Percentiles rank a stretch among this genome's conserved stretches.
phyloP scores from a whole-genome alignment of 2,329 filamentous ascomycete genomes.

The Botrytis squamosa region DNA sequence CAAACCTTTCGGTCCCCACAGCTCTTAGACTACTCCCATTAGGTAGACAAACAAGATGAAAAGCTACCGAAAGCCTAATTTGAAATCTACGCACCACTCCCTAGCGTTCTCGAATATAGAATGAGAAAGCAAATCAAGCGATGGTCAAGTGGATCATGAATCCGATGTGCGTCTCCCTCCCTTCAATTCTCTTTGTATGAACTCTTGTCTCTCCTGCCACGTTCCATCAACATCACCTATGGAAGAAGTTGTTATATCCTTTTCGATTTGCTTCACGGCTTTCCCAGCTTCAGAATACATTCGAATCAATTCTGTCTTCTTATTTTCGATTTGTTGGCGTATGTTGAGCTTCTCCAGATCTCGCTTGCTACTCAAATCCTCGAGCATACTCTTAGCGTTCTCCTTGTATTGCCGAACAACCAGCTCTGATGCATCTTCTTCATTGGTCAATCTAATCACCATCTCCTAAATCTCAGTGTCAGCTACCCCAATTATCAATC shows the following conservation, averaged over 20 bases:
- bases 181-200: constrained; percentile 28
- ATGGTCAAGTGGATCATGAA: not conserved
- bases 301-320: constrained; percentile 28
- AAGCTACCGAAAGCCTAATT: not conserved
- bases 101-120: not conserved
- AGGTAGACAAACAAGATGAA: not conserved
- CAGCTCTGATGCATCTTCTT: constrained; percentile 36
- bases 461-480: constrained; percentile 33
- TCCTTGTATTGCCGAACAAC: constrained; percentile 36
- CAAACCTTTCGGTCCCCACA: not conserved
- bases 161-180: constrained; percentile 23
- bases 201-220: constrained; percentile 34
- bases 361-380: constrained; percentile 27
- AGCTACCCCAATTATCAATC: constrained; percentile 21
- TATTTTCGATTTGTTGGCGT: constrained; percentile 23
- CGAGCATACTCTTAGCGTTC: constrained; percentile 33
- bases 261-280: constrained; percentile 22
- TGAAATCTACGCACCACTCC: not conserved
- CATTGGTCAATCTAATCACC: constrained; percentile 32
- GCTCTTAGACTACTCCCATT: not conserved
- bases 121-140: not conserved
- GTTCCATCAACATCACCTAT: constrained; percentile 27
- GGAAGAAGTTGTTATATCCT: constrained; percentile 27
- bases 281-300: constrained; percentile 29
- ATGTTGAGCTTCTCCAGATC: constrained; percentile 27